Evolutionary conservation across 2,329 filamentous ascomycete genomes (phyloP).

Genomic region (Trichothecium sympodiale): DNA sequence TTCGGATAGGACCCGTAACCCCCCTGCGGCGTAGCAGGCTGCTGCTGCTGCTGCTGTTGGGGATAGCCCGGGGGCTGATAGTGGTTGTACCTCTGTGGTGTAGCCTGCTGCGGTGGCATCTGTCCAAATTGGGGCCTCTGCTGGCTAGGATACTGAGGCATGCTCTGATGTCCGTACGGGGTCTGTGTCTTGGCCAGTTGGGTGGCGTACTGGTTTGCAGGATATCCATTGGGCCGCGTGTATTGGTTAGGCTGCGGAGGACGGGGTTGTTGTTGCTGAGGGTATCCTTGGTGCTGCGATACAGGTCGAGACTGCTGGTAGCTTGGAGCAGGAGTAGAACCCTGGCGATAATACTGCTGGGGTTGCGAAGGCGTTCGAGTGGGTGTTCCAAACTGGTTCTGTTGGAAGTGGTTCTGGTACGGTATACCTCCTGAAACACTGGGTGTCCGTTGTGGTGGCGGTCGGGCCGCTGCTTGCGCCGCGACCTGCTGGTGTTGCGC

Average conservation of each 20-base stretch:
- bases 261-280: constrained; percentile 17
- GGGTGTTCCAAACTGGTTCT: constrained; percentile 37
- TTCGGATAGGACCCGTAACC: constrained; percentile 29
- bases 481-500: constrained; percentile 24
- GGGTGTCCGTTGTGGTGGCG: constrained; percentile 25
- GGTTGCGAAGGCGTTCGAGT: constrained; percentile 31
- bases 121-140: constrained; percentile 31
- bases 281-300: constrained; percentile 26
- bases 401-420: constrained; percentile 32
- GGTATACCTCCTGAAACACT: constrained; percentile 22
- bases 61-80: constrained; percentile 21
- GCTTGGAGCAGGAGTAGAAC: constrained; percentile 23
- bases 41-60: constrained; percentile 19
- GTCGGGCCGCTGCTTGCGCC: constrained; percentile 21
- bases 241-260: constrained; percentile 36
- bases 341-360: constrained; percentile 33
- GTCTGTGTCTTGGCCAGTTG: constrained; percentile 41
- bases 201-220: constrained; percentile 30
- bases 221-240: constrained; percentile 36
- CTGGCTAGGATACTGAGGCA: constrained; percentile 34
- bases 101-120: constrained; percentile 28
- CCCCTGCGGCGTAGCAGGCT: constrained; percentile 20
- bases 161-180: constrained; percentile 39
- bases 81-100: constrained; percentile 29
- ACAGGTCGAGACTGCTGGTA: constrained; percentile 28